phyloP scores from a whole-genome alignment of 768 basidiomycete species.

The Podaxis rugospora region DNA sequence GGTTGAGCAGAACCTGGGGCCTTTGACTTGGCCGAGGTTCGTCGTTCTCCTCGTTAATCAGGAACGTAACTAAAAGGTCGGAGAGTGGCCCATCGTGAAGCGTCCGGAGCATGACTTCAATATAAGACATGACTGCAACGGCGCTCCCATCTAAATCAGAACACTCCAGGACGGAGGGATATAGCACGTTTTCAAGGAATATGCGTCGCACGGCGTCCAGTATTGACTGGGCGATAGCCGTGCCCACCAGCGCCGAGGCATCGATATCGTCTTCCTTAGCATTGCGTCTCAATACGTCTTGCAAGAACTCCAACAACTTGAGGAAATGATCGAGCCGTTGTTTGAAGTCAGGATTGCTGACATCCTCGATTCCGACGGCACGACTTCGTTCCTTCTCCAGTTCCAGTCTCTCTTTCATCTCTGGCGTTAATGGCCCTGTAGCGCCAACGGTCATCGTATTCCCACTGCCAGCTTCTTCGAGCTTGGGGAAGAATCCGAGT shows the following conservation, averaged over 20 bases:
- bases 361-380: conserved; percentile 71
- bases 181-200: conserved; percentile 90
- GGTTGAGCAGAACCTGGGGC: conserved; percentile 40
- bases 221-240: conserved; percentile 79
- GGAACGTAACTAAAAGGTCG: conserved; percentile 70
- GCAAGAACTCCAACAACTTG: conserved; percentile 85
- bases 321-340: conserved; percentile 83
- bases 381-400: conserved; percentile 45
- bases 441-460: conserved; percentile 74
- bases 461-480: conserved; percentile 32
- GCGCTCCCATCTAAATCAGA: conserved; percentile 93
- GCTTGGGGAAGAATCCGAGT: conserved; percentile 58
- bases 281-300: conserved; percentile 81
- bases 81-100: conserved; percentile 65
- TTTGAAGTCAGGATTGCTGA: conserved; percentile 71
- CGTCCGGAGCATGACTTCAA: conserved; percentile 82
- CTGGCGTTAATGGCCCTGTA: conserved; percentile 47
- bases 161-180: conserved; percentile 90
- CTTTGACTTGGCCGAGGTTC: conserved; percentile 44
- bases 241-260: conserved; percentile 64
- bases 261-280: conserved; percentile 44
- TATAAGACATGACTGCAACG: conserved; percentile 92
- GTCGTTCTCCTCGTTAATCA: conserved; percentile 82
- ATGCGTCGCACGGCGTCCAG: conserved; percentile 77
- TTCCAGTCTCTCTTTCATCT: conserved; percentile 49